Evolutionary conservation across 2,329 filamentous ascomycete genomes (phyloP).

Genomic region (Mariannaea sp.): DNA sequence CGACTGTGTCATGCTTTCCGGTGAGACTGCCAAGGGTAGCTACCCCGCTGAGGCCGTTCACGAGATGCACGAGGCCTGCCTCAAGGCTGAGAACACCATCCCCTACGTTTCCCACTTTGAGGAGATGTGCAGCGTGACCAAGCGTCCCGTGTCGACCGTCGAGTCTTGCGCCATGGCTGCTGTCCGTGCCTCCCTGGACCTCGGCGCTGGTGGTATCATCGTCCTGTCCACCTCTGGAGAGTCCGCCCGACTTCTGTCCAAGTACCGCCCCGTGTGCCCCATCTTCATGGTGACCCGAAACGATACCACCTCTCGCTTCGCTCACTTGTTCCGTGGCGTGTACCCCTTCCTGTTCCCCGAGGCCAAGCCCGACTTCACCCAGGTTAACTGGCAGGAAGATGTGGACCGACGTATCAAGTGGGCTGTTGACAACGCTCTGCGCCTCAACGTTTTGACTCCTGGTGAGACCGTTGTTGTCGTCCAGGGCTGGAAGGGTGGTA

Average conservation of each 20-base stretch:
- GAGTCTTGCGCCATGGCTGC: conserved; percentile 98
- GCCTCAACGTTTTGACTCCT: conserved; percentile 74
- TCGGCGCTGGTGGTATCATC: conserved; percentile 95
- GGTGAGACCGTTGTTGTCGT: conserved; percentile 82
- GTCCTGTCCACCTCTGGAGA: conserved; percentile 95
- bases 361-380: conserved; percentile 90
- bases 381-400: conserved; percentile 97
- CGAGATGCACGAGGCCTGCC: conserved; percentile 98
- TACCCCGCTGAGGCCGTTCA: conserved; percentile 91
- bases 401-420: conserved; percentile 97
- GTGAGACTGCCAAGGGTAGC: conserved; percentile 96
- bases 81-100: conserved; percentile 96
- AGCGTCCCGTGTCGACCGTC: conserved; percentile 82
- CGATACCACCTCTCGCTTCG: conserved; percentile 81
- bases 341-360: conserved; percentile 97
- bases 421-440: conserved; percentile 86
- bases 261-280: conserved; percentile 97
- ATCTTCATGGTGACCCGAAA: conserved; percentile 99
- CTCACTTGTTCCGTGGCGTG: conserved; percentile 94
- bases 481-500: conserved; percentile 89
- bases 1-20: conserved; percentile 99
- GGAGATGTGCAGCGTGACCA: conserved; percentile 83
- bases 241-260: conserved; percentile 93
- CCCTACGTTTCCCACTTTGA: conserved; percentile 97
- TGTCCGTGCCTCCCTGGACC: conserved; percentile 91